A percentile compares a stretch with the other conserved stretches of the same genome.
These are phyloP conservation scores for Mortierella sp. DNA, from an alignment of 371 early-diverging fungal genomes.

Conservation along the genomic window DNA sequence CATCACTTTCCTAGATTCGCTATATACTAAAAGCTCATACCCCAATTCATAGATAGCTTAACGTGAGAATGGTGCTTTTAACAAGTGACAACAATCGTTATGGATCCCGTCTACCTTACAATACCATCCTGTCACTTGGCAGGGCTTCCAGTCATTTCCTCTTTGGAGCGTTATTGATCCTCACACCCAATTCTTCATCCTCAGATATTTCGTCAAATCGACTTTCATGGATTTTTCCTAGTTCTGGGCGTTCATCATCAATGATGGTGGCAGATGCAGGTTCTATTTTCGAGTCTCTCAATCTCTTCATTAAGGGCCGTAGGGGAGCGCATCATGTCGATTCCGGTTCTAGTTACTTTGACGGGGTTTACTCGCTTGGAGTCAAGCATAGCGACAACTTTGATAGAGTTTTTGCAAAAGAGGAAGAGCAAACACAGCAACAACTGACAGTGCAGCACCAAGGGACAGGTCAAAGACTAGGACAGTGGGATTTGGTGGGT, in stretches of 20 bases:
- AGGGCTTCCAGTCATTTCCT: slow-evolving; percentile 22
- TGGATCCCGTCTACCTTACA: background rate
- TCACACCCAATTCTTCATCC: slow-evolving; percentile 18
- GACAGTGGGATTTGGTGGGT: slow-evolving; percentile 57
- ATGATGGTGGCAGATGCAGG: slow-evolving; percentile 29
- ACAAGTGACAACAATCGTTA: background rate
- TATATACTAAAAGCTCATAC: background rate
- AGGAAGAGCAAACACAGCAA: background rate
- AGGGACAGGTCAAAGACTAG: slow-evolving; percentile 36
- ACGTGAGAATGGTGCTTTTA: background rate
- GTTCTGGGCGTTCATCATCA: slow-evolving; percentile 5
- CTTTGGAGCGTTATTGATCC: slow-evolving; percentile 32
- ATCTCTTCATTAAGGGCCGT: slow-evolving; percentile 12
- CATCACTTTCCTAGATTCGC: too few species aligned
- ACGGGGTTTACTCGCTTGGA: slow-evolving; percentile 20
- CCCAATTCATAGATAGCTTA: background rate
- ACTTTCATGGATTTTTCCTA: slow-evolving; percentile 12
- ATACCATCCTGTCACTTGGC: slow-evolving; percentile 16
- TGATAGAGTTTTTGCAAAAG: background rate
- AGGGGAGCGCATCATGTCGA: background rate
- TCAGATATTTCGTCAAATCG: background rate
- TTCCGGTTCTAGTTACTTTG: background rate
- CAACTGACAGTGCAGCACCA: background rate
- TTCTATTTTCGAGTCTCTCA: slow-evolving; percentile 30
- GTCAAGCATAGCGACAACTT: background rate